Conservation (phyloP, 805 yeast genomes). For the Wickerhamiella bombiphila region DNA sequence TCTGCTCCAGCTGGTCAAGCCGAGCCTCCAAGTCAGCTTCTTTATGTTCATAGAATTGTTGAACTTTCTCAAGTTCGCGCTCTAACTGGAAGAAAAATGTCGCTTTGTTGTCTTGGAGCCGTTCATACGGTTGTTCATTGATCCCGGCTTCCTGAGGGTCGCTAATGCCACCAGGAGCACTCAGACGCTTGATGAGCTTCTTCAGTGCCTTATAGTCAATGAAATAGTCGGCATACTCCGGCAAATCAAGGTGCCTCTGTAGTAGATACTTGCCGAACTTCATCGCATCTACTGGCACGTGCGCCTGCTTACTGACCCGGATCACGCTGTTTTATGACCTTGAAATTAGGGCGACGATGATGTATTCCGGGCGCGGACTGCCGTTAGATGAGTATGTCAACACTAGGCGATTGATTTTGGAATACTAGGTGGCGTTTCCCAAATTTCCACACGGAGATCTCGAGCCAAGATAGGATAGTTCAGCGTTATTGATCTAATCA, state of each 20-base stretch:
- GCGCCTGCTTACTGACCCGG: no score
- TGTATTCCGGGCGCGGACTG: no score
- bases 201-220: conserved; percentile 89
- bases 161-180: conserved; percentile 9
- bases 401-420: no score
- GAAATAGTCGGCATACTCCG: conserved; percentile 87
- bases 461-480: no score
- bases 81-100: conserved; percentile 78
- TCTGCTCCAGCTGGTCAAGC: conserved; percentile 59
- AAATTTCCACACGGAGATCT: no score
- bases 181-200: conserved; percentile 71
- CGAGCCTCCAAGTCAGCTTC: conserved; percentile 76
- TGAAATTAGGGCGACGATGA: no score
- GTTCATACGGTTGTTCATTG: conserved; percentile 29
- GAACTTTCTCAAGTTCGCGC: conserved; percentile 89
- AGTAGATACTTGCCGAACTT: conserved; percentile 94
- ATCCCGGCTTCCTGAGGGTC: conserved; percentile 21
- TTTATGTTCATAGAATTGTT: conserved; percentile 78
- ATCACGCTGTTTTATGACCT: no score
- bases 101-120: conserved; percentile 79
- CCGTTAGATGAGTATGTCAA: no score
- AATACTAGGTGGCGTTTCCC: no score
- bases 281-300: no score
- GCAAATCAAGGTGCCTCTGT: conserved; percentile 82
- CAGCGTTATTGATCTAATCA: no score